Evolutionary conservation across 371 early-diverging fungal species (phyloP), one percentile per base, ranked within the genome.

Genomic region (Vairimorpha apis): DNA sequence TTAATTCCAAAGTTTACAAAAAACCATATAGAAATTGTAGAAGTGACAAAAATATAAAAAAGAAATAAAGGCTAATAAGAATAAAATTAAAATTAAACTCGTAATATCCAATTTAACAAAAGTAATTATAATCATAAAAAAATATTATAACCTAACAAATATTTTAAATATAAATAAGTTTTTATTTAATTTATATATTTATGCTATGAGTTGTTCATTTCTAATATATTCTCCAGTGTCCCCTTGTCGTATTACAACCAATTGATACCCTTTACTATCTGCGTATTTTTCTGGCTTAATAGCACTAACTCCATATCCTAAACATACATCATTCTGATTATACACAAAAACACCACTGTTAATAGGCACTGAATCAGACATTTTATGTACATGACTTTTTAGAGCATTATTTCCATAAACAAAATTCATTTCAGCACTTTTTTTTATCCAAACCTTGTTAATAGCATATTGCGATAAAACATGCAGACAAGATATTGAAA

Each of bases 401-500:
- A 95, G 88, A 33, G 97, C 88, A 81, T 98, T 91, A 87, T 97
- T 98, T 35, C 97, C 97, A 81, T 98, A 98, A 76, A 98, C 79
- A 86, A 90, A 94, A 23, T 94, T 91, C 97, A 95, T 97, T 83
- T 97, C 99, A 70, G 96, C 96, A 80, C 90, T 92, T 43, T 91
- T 91, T 84, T 96, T 96, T 63, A 98, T 89, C 94, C 96, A 97
- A 47, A 97, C 89, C 84, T 92, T 92, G 85, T 90, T 87, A 86
- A 89, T 89, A 25, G 94, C 93, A 82, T 93, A 95, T 83, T 90
- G 92, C 30, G 91, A 89, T 51, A 98, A 86, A 73, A 89, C 85
- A 65, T 92, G 91, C 67, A 98, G 85, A 37, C 89, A 88, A 25
- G 97, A 93, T 70, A 98, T 89, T 76, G 91, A 91, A 74, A 98